Conservation (phyloP, 129 eudicot genomes). For the Heracleum sosnowskyi region DNA sequence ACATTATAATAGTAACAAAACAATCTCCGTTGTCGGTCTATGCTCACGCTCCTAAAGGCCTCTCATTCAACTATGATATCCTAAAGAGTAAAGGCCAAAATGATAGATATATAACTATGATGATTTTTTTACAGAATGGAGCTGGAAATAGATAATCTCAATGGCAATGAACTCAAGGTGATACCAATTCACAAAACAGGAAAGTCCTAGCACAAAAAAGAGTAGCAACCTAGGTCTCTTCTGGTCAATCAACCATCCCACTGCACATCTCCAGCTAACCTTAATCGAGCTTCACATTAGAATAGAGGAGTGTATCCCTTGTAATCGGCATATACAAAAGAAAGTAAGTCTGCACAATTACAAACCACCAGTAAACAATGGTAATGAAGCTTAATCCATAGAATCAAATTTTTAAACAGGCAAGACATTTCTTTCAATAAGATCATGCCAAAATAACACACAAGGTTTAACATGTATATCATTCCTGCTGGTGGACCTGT, state of each 20-base stretch:
- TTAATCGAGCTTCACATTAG: constrained; percentile 91
- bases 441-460: neutral
- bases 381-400: neutral
- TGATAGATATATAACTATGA: neutral
- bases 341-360: constrained; percentile 46
- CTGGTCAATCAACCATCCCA: neutral
- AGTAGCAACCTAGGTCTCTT: neutral
- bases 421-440: neutral
- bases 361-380: neutral
- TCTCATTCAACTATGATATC: neutral
- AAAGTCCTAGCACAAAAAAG: neutral
- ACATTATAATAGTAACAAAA: neutral
- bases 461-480: neutral
- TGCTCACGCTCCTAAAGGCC: neutral
- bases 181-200: neutral
- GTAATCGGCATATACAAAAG: constrained; percentile 85
- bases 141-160: neutral
- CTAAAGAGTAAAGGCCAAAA: neutral
- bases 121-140: neutral
- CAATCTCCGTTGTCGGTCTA: neutral
- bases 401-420: neutral
- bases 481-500: neutral
- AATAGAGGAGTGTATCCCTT: constrained; percentile 90
- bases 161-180: neutral
- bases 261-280: neutral